Conservation (phyloP, 257 asterid genomes). For the Jaltomata sinuosa region DNA sequence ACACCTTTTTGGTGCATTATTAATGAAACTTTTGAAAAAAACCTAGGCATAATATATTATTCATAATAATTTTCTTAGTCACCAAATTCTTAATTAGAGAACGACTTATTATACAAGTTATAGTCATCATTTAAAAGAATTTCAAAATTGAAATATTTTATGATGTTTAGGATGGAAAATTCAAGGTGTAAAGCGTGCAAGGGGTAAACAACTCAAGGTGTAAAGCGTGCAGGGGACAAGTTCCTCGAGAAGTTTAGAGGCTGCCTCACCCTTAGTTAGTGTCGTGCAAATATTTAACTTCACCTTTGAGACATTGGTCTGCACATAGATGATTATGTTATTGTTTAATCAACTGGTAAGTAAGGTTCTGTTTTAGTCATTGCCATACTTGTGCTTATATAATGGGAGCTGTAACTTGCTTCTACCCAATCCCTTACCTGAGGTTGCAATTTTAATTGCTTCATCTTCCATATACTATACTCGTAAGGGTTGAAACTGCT, state of each 20-base stretch:
- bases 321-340: not conserved
- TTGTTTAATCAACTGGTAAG: not conserved
- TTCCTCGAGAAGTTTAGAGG: not conserved
- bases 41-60: not conserved
- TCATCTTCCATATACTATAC: not conserved
- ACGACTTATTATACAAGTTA: not conserved
- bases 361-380: not conserved
- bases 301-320: not conserved
- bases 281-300: not conserved
- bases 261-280: not conserved
- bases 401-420: not conserved
- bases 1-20: not conserved
- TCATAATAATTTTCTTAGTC: not conserved
- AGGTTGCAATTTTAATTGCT: not conserved
- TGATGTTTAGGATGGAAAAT: not conserved
- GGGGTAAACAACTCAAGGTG: not conserved
- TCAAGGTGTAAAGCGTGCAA: not conserved
- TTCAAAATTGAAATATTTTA: not conserved
- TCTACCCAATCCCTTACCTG: not conserved
- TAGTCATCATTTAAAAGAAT: not conserved
- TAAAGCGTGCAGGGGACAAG: not conserved
- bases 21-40: not conserved
- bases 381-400: not conserved
- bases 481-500: not conserved
- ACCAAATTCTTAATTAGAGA: not conserved